A percentile compares a stretch with the other conserved stretches of the same genome.
These are phyloP conservation scores for Herpotrichia juniperi DNA, from an alignment of 2,329 filamentous ascomycete species.

Conservation along the genomic window DNA sequence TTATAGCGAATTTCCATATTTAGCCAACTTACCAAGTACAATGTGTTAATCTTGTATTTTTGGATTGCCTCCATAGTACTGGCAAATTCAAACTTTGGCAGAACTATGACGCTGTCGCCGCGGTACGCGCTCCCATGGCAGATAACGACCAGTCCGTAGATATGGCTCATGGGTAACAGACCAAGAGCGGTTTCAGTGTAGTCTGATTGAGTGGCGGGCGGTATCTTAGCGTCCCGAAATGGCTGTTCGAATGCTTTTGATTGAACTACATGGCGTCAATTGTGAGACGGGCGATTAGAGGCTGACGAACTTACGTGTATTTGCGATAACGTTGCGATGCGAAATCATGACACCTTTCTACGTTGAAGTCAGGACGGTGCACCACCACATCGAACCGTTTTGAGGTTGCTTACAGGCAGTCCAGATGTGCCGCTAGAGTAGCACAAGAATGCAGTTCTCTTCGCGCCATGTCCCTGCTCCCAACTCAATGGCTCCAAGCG, in stretches of 20 bases:
- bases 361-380: slow-evolving; percentile 16
- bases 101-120: slow-evolving; percentile 74
- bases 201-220: slow-evolving; percentile 48
- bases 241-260: slow-evolving; percentile 58
- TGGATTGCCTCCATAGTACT: slow-evolving; percentile 69
- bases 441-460: slow-evolving; percentile 76
- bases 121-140: slow-evolving; percentile 69
- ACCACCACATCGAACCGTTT: too few species aligned
- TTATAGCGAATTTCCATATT: neutral
- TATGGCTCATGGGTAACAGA: slow-evolving; percentile 81
- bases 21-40: slow-evolving; percentile 65
- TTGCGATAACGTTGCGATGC: slow-evolving; percentile 79
- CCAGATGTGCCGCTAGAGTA: slow-evolving; percentile 83
- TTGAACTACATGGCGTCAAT: slow-evolving; percentile 56
- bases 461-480: slow-evolving; percentile 68
- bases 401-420: slow-evolving; percentile 63
- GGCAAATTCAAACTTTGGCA: slow-evolving; percentile 78
- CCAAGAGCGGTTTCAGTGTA: slow-evolving; percentile 66
- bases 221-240: slow-evolving; percentile 48
- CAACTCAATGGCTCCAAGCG: slow-evolving; percentile 64
- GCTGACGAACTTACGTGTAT: slow-evolving; percentile 53
- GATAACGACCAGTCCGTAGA: slow-evolving; percentile 77
- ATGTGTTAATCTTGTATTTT: slow-evolving; percentile 68
- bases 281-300: neutral
- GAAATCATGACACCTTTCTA: slow-evolving; percentile 86